phyloP scores from a whole-genome alignment of 192 early-diverging fungal genomes.

The Backusella sp. region DNA sequence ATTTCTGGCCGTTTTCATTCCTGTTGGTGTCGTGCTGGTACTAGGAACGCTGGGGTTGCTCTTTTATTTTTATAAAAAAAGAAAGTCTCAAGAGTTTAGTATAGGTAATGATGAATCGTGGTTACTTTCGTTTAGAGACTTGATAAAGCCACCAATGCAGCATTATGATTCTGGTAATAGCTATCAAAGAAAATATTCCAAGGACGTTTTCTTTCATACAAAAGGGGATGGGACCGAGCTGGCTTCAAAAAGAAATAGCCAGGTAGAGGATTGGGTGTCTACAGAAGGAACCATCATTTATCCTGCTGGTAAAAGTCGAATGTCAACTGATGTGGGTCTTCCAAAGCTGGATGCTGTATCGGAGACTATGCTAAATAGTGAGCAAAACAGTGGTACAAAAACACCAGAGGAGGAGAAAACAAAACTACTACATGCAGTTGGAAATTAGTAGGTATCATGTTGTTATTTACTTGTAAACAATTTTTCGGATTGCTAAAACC shows the following conservation, averaged over 20 bases:
- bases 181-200: not conserved
- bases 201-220: not conserved
- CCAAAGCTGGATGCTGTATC: not conserved
- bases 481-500: not conserved
- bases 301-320: not conserved
- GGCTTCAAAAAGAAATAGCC: not conserved
- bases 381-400: not conserved
- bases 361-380: not conserved
- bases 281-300: not conserved
- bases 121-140: not conserved
- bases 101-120: not conserved
- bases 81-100: not conserved
- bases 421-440: not conserved
- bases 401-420: not conserved
- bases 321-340: not conserved
- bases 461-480: not conserved
- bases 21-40: not conserved
- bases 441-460: conserved; percentile 17
- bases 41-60: not conserved
- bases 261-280: not conserved
- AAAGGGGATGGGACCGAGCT: not conserved
- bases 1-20: conserved; percentile 15
- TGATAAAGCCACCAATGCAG: not conserved
- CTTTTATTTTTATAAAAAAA: not conserved
- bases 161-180: not conserved